A percentile compares a stretch with the other conserved stretches of the same genome.
Conservation (phyloP, 2,329 filamentous ascomycete species). For the Colletotrichum tabaci region DNA sequence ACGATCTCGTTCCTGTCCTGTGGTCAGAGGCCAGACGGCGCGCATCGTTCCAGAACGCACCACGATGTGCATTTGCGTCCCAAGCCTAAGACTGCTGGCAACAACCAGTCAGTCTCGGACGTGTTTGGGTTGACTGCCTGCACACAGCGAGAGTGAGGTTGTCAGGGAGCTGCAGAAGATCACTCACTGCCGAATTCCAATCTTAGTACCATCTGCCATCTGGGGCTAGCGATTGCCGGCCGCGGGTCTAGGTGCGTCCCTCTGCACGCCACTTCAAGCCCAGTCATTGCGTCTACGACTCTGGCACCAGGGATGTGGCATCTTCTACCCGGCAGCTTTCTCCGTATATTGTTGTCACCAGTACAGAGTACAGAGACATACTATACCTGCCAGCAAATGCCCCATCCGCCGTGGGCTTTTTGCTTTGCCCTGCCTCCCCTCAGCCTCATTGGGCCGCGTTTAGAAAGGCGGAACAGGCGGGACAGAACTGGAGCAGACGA, state of each 20-base stretch:
- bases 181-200: conserved; percentile 29
- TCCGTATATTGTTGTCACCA: not conserved
- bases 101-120: not conserved
- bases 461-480: not conserved
- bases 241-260: conserved; percentile 9
- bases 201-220: conserved; percentile 22
- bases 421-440: conserved; percentile 5
- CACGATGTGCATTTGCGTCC: conserved; percentile 4
- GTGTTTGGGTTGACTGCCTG: conserved; percentile 3
- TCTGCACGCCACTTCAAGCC: conserved; percentile 19
- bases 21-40: not conserved
- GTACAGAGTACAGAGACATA: too few species aligned
- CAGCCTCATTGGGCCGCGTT: not conserved
- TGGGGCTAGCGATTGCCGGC: conserved; percentile 34
- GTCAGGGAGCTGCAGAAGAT: conserved; percentile 11
- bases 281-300: conserved; percentile 10
- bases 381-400: not conserved
- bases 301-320: conserved; percentile 19
- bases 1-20: conserved; percentile 11
- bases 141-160: not conserved
- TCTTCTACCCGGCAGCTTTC: conserved; percentile 17
- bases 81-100: conserved; percentile 17
- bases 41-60: conserved; percentile 11
- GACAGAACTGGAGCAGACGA: not conserved
- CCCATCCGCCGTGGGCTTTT: conserved; percentile 7